Percentiles rank a stretch among this genome's conserved stretches.
Conservation (phyloP, 2,329 filamentous ascomycete species). For the Arthrobotrys sinensis region DNA sequence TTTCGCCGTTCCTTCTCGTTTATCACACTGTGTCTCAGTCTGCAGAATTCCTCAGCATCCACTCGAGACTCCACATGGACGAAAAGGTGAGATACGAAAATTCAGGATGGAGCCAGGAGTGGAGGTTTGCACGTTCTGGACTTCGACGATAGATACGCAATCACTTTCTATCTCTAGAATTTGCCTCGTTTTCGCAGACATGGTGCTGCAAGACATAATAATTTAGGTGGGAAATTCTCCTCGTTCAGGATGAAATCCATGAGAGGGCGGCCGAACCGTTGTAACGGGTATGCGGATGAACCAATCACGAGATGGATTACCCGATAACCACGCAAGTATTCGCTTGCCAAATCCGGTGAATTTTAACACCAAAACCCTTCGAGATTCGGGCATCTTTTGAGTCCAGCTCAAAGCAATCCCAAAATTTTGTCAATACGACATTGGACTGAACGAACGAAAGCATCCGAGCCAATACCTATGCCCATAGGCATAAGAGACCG, state of each 20-base stretch:
- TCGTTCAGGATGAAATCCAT: constrained; percentile 13
- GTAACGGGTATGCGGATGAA: constrained; percentile 42
- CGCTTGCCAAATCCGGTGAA: constrained; percentile 58
- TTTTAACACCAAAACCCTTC: constrained; percentile 21
- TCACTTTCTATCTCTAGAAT: constrained; percentile 2
- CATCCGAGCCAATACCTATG: constrained; percentile 10
- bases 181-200: constrained; percentile 20
- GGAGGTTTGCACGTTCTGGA: neutral
- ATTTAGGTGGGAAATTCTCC: constrained; percentile 22
- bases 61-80: constrained; percentile 5
- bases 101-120: neutral
- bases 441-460: neutral
- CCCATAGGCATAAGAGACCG: constrained; percentile 28
- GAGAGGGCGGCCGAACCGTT: constrained; percentile 54
- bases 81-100: constrained; percentile 19
- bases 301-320: constrained; percentile 48
- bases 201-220: constrained; percentile 1
- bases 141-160: neutral
- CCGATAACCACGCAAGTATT: constrained; percentile 33
- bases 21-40: constrained; percentile 46
- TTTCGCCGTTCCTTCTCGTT: constrained; percentile 11
- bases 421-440: neutral
- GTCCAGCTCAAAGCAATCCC: neutral
- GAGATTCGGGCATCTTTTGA: neutral
- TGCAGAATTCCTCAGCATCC: constrained; percentile 54